Percentiles rank a stretch among this genome's conserved stretches.
phyloP scores from a whole-genome alignment of 1,284 basidiomycete genomes.

The Athelia psychrophila region DNA sequence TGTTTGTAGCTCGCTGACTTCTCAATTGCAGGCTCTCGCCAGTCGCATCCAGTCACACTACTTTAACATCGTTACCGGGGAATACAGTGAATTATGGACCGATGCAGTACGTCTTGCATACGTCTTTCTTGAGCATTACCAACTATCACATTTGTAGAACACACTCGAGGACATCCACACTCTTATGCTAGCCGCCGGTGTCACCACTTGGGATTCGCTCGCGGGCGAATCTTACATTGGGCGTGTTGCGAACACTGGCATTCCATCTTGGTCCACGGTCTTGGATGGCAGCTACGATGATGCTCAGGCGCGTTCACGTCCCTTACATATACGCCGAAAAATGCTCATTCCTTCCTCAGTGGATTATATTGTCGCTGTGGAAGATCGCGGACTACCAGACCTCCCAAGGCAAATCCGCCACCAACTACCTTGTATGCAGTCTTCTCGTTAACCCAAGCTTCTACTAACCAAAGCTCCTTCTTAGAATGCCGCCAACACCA shows the following conservation, averaged over 20 bases:
- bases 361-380: constrained; percentile 9
- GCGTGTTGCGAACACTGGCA: constrained; percentile 2
- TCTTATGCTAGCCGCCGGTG: constrained; percentile 5
- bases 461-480: too few species aligned
- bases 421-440: too few species aligned
- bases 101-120: background rate
- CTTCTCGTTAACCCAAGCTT: too few species aligned
- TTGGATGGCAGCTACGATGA: constrained; percentile 5
- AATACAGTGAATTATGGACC: constrained; percentile 2
- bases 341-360: constrained; percentile 5
- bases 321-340: too few species aligned
- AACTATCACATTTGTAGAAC: constrained; percentile 1
- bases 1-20: too few species aligned
- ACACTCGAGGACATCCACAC: constrained; percentile 8
- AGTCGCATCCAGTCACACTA: background rate
- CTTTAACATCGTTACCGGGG: background rate
- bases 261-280: constrained; percentile 6
- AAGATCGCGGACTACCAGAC: constrained; percentile 7
- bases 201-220: constrained; percentile 4
- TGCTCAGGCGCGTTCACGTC: constrained; percentile 2
- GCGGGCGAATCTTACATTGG: constrained; percentile 7
- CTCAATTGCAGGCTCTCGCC: constrained; percentile 15
- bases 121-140: background rate
- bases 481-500: too few species aligned
- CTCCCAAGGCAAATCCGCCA: constrained; percentile 1